Conservation (phyloP, 768 basidiomycete species). For the Phallus indusiatus region DNA sequence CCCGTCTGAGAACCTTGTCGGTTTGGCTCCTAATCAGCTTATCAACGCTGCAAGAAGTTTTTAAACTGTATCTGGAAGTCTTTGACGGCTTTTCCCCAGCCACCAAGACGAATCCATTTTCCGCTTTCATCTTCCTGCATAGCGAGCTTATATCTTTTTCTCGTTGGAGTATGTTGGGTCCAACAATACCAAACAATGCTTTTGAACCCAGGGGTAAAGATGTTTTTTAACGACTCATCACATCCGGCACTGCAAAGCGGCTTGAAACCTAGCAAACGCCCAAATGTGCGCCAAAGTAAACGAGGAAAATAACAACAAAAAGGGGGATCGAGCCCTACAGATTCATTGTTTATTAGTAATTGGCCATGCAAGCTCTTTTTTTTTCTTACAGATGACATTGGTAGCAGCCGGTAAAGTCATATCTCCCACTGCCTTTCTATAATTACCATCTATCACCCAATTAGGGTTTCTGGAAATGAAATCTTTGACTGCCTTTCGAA, state of each 20-base stretch:
- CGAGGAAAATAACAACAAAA: conserved; percentile 55
- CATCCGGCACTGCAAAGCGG: conserved; percentile 43
- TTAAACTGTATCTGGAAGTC: not conserved
- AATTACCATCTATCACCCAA: conserved; percentile 7
- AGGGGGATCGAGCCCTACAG: conserved; percentile 62
- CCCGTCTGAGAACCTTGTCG: too few relatives aligned
- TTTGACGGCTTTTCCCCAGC: conserved; percentile 36
- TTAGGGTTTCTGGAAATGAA: conserved; percentile 1
- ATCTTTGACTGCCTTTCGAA: not conserved
- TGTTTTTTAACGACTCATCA: conserved; percentile 27
- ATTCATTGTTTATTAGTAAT: not conserved
- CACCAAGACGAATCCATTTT: conserved; percentile 41
- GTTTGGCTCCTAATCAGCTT: not conserved
- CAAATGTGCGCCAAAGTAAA: conserved; percentile 40
- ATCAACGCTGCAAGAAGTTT: not conserved
- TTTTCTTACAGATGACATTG: not conserved
- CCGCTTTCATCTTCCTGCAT: conserved; percentile 21
- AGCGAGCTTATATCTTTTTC: conserved; percentile 18
- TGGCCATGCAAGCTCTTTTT: not conserved
- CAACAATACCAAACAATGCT: conserved; percentile 47
- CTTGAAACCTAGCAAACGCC: conserved; percentile 29
- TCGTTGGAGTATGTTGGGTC: conserved; percentile 27
- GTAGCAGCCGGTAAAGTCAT: not conserved
- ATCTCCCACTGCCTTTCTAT: not conserved
- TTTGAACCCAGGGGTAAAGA: conserved; percentile 34